Evolutionary conservation across 2,329 filamentous ascomycete genomes (phyloP).

Genomic region (Alternaria arbusti): DNA sequence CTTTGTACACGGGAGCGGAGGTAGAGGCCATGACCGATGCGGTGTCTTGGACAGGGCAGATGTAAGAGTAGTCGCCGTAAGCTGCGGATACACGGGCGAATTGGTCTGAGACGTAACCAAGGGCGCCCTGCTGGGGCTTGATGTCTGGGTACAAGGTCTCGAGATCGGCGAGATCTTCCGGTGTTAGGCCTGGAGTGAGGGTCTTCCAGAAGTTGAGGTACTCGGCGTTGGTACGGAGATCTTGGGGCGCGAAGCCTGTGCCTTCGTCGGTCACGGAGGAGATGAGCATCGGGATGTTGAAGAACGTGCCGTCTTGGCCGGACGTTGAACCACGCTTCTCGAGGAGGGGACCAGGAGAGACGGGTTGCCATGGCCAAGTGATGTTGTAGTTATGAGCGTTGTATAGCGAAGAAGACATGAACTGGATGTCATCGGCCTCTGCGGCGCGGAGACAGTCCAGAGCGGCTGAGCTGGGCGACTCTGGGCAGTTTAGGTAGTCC

Average conservation of each 20-base stretch:
- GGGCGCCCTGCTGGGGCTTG: constrained; percentile 12
- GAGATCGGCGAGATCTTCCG: constrained; percentile 37
- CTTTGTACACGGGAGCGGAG: constrained; percentile 41
- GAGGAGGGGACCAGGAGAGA: constrained; percentile 54
- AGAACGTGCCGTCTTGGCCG: constrained; percentile 44
- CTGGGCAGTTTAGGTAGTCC: constrained; percentile 34
- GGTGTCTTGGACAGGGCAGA: constrained; percentile 45
- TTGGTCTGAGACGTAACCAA: constrained; percentile 51
- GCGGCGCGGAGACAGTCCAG: constrained; percentile 51
- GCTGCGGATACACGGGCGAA: constrained; percentile 55
- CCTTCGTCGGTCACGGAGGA: constrained; percentile 48
- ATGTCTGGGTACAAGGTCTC: constrained; percentile 39
- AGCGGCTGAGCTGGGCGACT: constrained; percentile 33
- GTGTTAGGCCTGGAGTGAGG: constrained; percentile 37
- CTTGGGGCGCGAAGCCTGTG: constrained; percentile 36
- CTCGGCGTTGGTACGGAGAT: constrained; percentile 46
- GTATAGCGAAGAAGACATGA: constrained; percentile 50
- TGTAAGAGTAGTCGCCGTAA: constrained; percentile 46
- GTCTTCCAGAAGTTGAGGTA: constrained; percentile 42
- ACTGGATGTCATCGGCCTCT: constrained; percentile 47
- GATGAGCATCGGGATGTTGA: constrained; percentile 42
- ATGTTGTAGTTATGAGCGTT: constrained; percentile 48
- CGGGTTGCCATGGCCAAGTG: constrained; percentile 60
- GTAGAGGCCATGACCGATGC: constrained; percentile 30
- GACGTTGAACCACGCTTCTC: constrained; percentile 55